A percentile compares a stretch with the other conserved stretches of the same genome.
These are phyloP conservation scores for Ceratobasidium sp. DNA, from an alignment of 1,284 basidiomycete species.

Conservation along the genomic window DNA sequence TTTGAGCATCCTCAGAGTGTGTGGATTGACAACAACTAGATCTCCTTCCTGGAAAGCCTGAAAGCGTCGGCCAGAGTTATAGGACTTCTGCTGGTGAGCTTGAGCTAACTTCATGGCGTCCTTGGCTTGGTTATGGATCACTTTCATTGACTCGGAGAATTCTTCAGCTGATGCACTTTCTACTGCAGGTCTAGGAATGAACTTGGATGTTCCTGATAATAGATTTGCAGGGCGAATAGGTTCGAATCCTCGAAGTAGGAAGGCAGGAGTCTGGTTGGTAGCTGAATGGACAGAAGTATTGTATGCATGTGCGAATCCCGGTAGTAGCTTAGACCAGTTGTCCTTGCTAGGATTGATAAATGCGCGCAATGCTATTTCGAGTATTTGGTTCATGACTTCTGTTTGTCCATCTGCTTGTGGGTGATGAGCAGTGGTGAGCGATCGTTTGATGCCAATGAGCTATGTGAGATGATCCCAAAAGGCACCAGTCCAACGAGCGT, in stretches of 20 bases:
- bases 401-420: constrained; percentile 55
- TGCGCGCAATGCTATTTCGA: constrained; percentile 44
- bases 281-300: constrained; percentile 47
- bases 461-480: constrained; percentile 50
- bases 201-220: not conserved
- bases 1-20: constrained; percentile 49
- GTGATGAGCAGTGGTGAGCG: constrained; percentile 51
- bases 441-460: constrained; percentile 45
- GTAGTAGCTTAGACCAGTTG: constrained; percentile 49
- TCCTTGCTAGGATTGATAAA: constrained; percentile 44
- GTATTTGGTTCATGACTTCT: constrained; percentile 49
- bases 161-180: constrained; percentile 33
- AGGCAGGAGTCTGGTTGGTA: constrained; percentile 47
- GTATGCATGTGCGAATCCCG: constrained; percentile 49
- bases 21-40: constrained; percentile 51
- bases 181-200: not conserved
- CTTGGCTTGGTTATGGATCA: constrained; percentile 44
- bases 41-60: constrained; percentile 50
- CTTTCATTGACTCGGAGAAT: constrained; percentile 36
- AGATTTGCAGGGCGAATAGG: constrained; percentile 30
- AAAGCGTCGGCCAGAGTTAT: constrained; percentile 47
- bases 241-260: constrained; percentile 47
- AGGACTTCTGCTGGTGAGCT: constrained; percentile 40
- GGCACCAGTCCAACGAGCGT: constrained; percentile 48
- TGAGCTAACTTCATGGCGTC: constrained; percentile 46